phyloP scores from a whole-genome alignment of 345 rosid genomes.

The Euphorbia peplus region DNA sequence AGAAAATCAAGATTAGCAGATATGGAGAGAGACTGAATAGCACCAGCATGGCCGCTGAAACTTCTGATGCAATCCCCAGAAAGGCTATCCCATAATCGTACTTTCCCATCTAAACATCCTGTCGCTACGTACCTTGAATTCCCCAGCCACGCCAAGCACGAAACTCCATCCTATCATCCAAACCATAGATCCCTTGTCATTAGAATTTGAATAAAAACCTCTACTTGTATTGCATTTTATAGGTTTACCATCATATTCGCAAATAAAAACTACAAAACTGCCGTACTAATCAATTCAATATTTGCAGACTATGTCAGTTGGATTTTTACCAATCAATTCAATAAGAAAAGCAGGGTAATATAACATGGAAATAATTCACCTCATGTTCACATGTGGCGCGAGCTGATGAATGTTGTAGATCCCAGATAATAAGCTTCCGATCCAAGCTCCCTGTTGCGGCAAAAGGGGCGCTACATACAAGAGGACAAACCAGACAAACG shows the following conservation, averaged over 20 bases:
- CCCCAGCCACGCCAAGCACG: slow-evolving; percentile 80
- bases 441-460: slow-evolving; percentile 91
- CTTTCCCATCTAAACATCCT: slow-evolving; percentile 71
- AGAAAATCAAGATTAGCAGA: slow-evolving; percentile 51
- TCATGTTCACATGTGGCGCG: slow-evolving; percentile 67
- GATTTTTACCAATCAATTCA: neutral
- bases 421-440: slow-evolving; percentile 79
- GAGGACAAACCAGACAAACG: neutral
- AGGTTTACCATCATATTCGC: neutral
- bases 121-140: slow-evolving; percentile 61
- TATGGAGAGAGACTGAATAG: slow-evolving; percentile 53
- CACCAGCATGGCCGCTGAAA: slow-evolving; percentile 60
- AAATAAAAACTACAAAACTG: neutral
- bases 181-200: no score
- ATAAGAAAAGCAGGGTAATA: neutral
- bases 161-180: slow-evolving; percentile 66
- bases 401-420: slow-evolving; percentile 65
- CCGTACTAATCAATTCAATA: neutral
- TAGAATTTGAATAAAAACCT: no score
- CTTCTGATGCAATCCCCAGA: slow-evolving; percentile 64
- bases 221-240: no score
- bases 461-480: slow-evolving; percentile 49
- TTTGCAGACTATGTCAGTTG: neutral
- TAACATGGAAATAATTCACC: slow-evolving; percentile 23
- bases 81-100: slow-evolving; percentile 77